Evolutionary conservation across 1,139 yeast genomes (phyloP), one percentile per base, ranked within the genome.

Genomic region (Lodderomyces elongisporus): DNA sequence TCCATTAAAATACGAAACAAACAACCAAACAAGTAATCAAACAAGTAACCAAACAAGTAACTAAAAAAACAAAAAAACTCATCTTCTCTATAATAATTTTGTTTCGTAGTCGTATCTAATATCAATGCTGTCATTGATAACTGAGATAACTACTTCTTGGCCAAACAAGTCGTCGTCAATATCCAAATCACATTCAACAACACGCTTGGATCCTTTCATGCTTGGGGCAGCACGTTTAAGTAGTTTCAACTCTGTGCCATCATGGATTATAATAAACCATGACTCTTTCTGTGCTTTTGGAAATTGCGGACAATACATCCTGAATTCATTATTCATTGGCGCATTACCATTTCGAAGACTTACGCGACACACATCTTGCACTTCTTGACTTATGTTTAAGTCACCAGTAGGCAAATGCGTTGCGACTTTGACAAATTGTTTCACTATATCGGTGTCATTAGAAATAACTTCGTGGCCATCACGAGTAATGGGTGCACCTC

Each of bases 221-320:
- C 59, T 64, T 1, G 91, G 91, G 12, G 79, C 73, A 6, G 83
- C 83, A 48, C 94, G 69, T 48, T 82, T 83, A 27, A 84, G 59
- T 35, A 78, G 63, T 23, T 72, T 57, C 27, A 85, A 52, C 48
- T 80, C 85, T 5, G 13, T 17, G 8, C 52, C 53, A 47, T 77
- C 73, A 45, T 77, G 72, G 6, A 81, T 58, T 32, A 89, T 73
- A 7, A 82, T 71, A 55, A 91, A 85, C 98, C 98, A 93, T 0
- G 94, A 78, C 54, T 91, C 98, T 48, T 89, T 81, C 58, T 93
- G 99, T 2, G 81, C 68, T 55, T 91, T 89, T 30, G 95, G 95
- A 60, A 85, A 91, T 45, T 74, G 77, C 3, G 94, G 93, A 41
- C 91, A 69, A 49, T 80, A 77, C 40, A 85, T 76, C 41, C 74